These are phyloP conservation scores for Peterozyma xylosa DNA, from an alignment of 805 yeast genomes.

Conservation along the genomic window DNA sequence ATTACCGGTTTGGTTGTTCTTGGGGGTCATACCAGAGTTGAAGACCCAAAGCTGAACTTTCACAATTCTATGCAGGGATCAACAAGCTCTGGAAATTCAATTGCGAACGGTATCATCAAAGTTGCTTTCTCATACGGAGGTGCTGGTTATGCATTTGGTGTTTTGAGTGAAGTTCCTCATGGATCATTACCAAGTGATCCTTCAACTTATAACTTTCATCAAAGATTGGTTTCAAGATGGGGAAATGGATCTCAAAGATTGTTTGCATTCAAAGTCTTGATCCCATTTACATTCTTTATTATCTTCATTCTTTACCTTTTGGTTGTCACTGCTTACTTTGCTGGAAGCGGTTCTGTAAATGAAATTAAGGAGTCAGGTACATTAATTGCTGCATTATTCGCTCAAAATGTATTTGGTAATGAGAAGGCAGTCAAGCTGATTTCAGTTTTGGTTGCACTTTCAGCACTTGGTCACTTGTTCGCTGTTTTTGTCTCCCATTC, in stretches of 20 bases:
- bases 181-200: too few species aligned
- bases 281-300: slow-evolving; percentile 24
- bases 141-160: slow-evolving; percentile 28
- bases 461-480: slow-evolving; percentile 41
- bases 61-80: slow-evolving; percentile 31
- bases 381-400: slow-evolving; percentile 23
- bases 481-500: slow-evolving; percentile 43
- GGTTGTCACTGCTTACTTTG: slow-evolving; percentile 26
- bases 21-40: slow-evolving; percentile 26
- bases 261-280: slow-evolving; percentile 17
- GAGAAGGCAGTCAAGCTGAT: slow-evolving; percentile 35
- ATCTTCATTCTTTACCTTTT: slow-evolving; percentile 25
- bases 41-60: slow-evolving; percentile 26
- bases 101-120: slow-evolving; percentile 34
- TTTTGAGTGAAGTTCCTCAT: slow-evolving; percentile 18
- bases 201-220: background rate
- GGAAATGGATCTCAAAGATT: slow-evolving; percentile 5
- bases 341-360: slow-evolving; percentile 18
- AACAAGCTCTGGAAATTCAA: slow-evolving; percentile 32
- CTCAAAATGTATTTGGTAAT: slow-evolving; percentile 24
- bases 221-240: slow-evolving; percentile 19
- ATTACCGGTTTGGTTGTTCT: slow-evolving; percentile 28
- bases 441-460: slow-evolving; percentile 38
- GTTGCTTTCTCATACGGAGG: slow-evolving; percentile 38
- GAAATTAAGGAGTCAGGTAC: slow-evolving; percentile 23